Evolutionary conservation across 164 flowering plant genomes (phyloP), one percentile per base, ranked within the genome.

Genomic region (Tetracentron sinense): DNA sequence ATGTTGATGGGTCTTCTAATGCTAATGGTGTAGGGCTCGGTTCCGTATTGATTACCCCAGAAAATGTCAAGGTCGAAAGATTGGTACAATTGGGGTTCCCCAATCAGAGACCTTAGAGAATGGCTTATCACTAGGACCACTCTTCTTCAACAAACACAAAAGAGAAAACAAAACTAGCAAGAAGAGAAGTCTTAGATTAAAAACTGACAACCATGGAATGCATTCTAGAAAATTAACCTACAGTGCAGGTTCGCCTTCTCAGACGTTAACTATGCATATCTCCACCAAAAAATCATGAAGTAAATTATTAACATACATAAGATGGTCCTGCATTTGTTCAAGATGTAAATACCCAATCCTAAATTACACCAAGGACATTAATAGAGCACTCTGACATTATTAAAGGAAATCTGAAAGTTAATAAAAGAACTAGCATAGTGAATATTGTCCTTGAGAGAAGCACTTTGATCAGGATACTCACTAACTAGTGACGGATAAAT

Each of bases 401-500:
- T 26, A 42, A 48, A 23, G n/a, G 31, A 60, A n/a, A 49, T 17
- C 54, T 38, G n/a, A n/a, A n/a, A n/a, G n/a, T n/a, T n/a, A n/a
- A n/a, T n/a, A n/a, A n/a, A n/a, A 57, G 35, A n/a, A n/a, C n/a
- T 42, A 58, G 21, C 42, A 60, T 30, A 53, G 16, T 54, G n/a
- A n/a, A 6, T 60, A 57, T 50, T n/a, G 58, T 65, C 66, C 54
- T 49, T 31, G 11, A 61, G 57, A 53, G n/a, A 67, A 64, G 44
- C 51, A 69, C 19, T 67, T 54, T 7, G 26, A 64, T 28, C 52
- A 35, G 28, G 29, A 58, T 70, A 61, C n/a, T n/a, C n/a, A n/a
- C n/a, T 63, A 35, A 51, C 44, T 8, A 38, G 44, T 8, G 5
- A 33, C 10, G 38, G 38, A 81, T 79, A 81, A 80, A 82, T 78